A percentile compares a stretch with the other conserved stretches of the same genome.
phyloP scores from a whole-genome alignment of 305 asterid genomes.

The Ilex paraguariensis region DNA sequence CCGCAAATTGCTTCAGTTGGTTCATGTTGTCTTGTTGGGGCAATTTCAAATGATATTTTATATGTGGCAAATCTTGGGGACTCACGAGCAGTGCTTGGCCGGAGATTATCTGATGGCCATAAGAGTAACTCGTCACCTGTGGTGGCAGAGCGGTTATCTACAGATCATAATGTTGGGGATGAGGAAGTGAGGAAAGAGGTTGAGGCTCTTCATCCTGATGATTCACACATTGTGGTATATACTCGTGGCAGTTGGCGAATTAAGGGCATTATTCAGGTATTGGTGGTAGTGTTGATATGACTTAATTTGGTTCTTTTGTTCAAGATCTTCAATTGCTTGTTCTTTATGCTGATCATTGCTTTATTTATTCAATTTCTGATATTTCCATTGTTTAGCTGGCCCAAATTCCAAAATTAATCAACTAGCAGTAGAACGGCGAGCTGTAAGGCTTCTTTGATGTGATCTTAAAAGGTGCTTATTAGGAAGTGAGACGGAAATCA shows the following conservation, averaged over 20 bases:
- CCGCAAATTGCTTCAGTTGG: conserved; percentile 1
- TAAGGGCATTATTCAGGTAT: not conserved
- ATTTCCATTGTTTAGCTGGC: too few relatives aligned
- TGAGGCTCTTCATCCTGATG: not conserved
- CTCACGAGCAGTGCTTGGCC: not conserved
- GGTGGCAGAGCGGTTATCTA: not conserved
- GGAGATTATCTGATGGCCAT: too few relatives aligned
- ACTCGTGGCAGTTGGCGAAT: not conserved
- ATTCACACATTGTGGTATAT: not conserved
- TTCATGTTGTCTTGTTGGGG: conserved; percentile 1
- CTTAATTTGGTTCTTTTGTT: not conserved
- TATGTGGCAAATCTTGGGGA: conserved; percentile 1
- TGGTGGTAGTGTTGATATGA: too few relatives aligned
- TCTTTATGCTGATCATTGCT: too few relatives aligned
- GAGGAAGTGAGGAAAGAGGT: conserved; percentile 1
- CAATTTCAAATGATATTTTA: not conserved
- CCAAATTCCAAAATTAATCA: not conserved
- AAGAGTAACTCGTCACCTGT: not conserved
- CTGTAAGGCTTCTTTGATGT: too few relatives aligned
- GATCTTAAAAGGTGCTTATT: too few relatives aligned
- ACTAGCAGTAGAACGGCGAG: too few relatives aligned
- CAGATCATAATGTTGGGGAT: not conserved
- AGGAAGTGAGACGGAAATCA: too few relatives aligned
- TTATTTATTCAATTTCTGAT: too few relatives aligned
- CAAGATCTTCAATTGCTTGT: too few relatives aligned